Evolutionary conservation across 164 flowering plant species (phyloP).

Genomic region (Nymphaea thermarum): DNA sequence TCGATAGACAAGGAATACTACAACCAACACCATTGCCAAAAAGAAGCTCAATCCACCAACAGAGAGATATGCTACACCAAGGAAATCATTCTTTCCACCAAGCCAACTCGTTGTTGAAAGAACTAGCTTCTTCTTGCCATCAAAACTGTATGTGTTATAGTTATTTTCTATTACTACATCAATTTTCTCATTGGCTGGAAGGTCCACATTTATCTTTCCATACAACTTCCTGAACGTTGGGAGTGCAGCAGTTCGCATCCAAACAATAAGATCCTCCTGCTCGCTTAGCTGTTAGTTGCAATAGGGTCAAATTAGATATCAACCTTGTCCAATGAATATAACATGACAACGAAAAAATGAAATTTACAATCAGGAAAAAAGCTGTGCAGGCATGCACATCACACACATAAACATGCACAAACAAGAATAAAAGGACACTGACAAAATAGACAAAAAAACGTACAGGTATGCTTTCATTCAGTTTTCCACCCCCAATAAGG

Average conservation of each 20-base stretch:
- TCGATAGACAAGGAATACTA: conserved; percentile 79
- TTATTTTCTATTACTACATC: conserved; percentile 44
- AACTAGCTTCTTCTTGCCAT: conserved; percentile 91
- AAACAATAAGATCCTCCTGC: conserved; percentile 65
- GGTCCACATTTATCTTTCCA: conserved; percentile 86
- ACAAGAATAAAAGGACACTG: neutral
- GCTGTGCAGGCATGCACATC: neutral
- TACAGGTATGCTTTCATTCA: conserved; percentile 43
- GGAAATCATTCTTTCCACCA: conserved; percentile 96
- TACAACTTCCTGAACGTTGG: conserved; percentile 94
- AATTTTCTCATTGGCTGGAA: conserved; percentile 35
- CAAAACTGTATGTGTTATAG: conserved; percentile 86
- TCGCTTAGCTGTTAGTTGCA: neutral
- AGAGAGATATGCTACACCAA: conserved; percentile 87
- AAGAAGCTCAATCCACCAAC: conserved; percentile 87
- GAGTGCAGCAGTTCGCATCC: conserved; percentile 99
- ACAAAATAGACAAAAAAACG: conserved; percentile 11
- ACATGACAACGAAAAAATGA: neutral
- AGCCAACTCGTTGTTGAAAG: conserved; percentile 96
- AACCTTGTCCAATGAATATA: neutral
- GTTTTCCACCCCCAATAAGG: conserved; percentile 59
- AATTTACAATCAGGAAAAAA: neutral
- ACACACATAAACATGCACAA: neutral
- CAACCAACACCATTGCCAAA: conserved; percentile 57
- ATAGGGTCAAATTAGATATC: conserved; percentile 13